Base-by-base conservation (phyloP, 2,329 filamentous ascomycete genomes). In the Colletotrichum godetiae region DNA sequence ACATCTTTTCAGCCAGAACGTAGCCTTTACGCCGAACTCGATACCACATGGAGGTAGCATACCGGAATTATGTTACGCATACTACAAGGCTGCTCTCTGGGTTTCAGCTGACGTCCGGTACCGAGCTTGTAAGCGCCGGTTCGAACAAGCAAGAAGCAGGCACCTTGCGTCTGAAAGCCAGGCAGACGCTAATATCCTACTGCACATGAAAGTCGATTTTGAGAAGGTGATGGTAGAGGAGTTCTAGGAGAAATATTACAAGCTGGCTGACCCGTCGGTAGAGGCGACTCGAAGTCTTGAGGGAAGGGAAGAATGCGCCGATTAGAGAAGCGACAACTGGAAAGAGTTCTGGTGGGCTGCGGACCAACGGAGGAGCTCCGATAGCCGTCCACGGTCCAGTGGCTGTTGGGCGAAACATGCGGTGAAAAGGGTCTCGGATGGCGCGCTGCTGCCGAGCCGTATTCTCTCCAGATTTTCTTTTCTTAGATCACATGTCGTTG, bases 11-110 rank as follows among this genome's bases (percentile, higher is more conserved):
- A 73, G 72, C 4, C 76, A 81, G 42, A 79, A 76, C 7, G 77
- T 85, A n/a, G 75, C 78, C 60, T 65, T 77, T 1, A 60, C 84
- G n/a, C 82, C 83, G 0, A 72, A 73, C 24, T 84, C 82, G 2
- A 74, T 83, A 0, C 66, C 78, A 4, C 78, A 79, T 5, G 79
- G 78, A 12, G 82, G 82, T 4, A 19, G 60, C n/a, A 78, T 83
- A 55, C 76, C 78, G n/a, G 55, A 73, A 33, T 42, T 74, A 12
- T 81, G 79, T 52, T 37, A 60, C 12, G 24, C 53, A 15, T 80
- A 76, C 46, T 68, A 65, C 31, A 53, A 59, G 19, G 35, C 37
- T 10, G 67, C 35, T 22, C 62, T 74, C 10, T 52, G 49, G 5
- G 19, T 29, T 22, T 60, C 56, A 8, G 60, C 42, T n/a, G n/a